Evolutionary conservation across 176 grass and related monocot genomes (phyloP), one percentile per base, ranked within the genome.

Genomic region (Calamus simplicifolius): DNA sequence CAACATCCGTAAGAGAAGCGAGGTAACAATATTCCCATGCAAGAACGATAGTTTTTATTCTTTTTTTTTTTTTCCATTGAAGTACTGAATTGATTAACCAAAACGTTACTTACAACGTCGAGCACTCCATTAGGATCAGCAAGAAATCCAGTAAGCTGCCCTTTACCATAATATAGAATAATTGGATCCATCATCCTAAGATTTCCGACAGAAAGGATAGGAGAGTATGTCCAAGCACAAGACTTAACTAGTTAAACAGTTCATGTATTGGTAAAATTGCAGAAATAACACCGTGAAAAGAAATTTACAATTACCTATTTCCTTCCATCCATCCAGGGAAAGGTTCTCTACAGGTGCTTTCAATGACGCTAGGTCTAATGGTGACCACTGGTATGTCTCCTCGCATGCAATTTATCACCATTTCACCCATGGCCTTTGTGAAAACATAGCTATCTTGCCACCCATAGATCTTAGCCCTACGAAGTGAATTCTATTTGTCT

Each of bases 311-410:
- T 73, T 54, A 96, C 86, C 91, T 86, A 66, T 90, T 88, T 50
- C 92, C 92, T 88, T 96, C 92, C 83, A 96, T 96, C 92, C 92
- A 96, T 4, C 92, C 92, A 0, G 86, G 83, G 78, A 96, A 96
- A 14, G 92, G 92, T n/a, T 96, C 92, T 19, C 65, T 81, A 56
- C 75, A 79, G 62, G 87, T 88, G 72, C 92, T 90, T 69, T 96
- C 92, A 1, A 96, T 84, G 10, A 96, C 80, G 27, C 92, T 96
- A 0, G 87, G 92, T 77, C 92, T 82, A 62, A 96, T 90, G 19
- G 77, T 90, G 19, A 90, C 85, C 16, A 90, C 92, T 16, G 92
- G 81, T 62, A 90, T 82, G 51, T 96, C 74, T 52, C 86, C 91
- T 76, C 86, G 31, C 86, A 90, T 87, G 71, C 67, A 77, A 58